Percentiles rank a stretch among this genome's conserved stretches.
Evolutionary conservation across 805 yeast species (phyloP).

Genomic region (Yamadazyma olivae): DNA sequence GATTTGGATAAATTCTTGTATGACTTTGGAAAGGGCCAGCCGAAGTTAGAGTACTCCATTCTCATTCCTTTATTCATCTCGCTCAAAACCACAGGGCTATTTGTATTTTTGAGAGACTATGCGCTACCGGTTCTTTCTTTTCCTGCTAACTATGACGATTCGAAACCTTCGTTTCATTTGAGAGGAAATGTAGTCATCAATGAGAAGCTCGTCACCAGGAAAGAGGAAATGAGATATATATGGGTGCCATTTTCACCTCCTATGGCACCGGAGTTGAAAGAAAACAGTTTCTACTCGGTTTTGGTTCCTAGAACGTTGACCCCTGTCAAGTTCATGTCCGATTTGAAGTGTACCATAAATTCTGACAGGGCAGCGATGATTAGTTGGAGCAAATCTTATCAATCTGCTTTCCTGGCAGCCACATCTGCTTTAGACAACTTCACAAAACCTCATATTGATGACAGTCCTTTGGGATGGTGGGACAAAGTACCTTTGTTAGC

Average conservation of each 20-base stretch:
- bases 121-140: conserved; percentile 57
- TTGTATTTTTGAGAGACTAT: conserved; percentile 50
- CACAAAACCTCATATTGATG: conserved; percentile 44
- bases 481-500: conserved; percentile 51
- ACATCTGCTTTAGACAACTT: conserved; percentile 39
- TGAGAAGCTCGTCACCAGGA: conserved; percentile 47
- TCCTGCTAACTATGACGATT: conserved; percentile 27
- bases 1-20: conserved; percentile 37
- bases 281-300: conserved; percentile 54
- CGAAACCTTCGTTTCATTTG: conserved; percentile 25
- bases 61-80: conserved; percentile 48
- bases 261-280: conserved; percentile 24
- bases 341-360: conserved; percentile 43
- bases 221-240: conserved; percentile 44
- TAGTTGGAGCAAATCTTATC: conserved; percentile 64
- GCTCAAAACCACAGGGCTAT: conserved; percentile 42
- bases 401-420: conserved; percentile 56
- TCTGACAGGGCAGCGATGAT: conserved; percentile 49
- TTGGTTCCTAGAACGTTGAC: conserved; percentile 61
- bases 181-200: conserved; percentile 52
- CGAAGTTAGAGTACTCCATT: conserved; percentile 52
- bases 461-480: conserved; percentile 48
- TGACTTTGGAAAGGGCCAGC: conserved; percentile 46
- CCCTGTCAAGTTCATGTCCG: conserved; percentile 54
- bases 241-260: conserved; percentile 61